Evolutionary conservation across 2,329 filamentous ascomycete genomes (phyloP).

Genomic region (Trichoderma lentiforme): DNA sequence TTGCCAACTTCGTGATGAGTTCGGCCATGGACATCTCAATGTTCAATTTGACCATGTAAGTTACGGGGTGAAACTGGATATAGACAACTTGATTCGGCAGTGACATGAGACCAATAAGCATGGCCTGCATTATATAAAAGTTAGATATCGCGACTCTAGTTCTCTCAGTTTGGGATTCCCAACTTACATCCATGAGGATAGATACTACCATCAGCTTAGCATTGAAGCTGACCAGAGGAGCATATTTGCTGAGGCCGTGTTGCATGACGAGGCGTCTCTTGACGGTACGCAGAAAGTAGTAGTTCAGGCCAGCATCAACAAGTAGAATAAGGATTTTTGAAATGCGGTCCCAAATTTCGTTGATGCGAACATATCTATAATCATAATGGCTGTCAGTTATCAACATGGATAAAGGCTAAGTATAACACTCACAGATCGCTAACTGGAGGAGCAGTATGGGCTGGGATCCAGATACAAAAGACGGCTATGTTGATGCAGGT

Average conservation of each 20-base stretch:
- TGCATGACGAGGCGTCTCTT: slow-evolving; percentile 43
- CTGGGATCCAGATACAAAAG: slow-evolving; percentile 53
- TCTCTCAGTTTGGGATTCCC: background rate
- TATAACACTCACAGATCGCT: background rate
- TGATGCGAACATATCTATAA: slow-evolving; percentile 38
- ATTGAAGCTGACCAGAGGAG: slow-evolving; percentile 48
- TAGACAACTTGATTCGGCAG: slow-evolving; percentile 34
- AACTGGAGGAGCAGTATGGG: slow-evolving; percentile 30
- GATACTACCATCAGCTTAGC: slow-evolving; percentile 48
- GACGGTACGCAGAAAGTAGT: slow-evolving; percentile 48
- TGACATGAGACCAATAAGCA: slow-evolving; percentile 14
- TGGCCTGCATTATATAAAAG: background rate
- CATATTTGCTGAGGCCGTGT: slow-evolving; percentile 48
- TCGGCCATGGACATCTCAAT: slow-evolving; percentile 53
- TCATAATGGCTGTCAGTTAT: background rate
- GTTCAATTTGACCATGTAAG: slow-evolving; percentile 51
- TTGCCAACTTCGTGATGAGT: slow-evolving; percentile 42
- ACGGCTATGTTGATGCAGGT: slow-evolving; percentile 51
- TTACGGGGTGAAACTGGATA: slow-evolving; percentile 50
- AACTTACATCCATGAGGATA: slow-evolving; percentile 44
- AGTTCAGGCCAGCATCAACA: slow-evolving; percentile 50
- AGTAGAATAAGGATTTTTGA: slow-evolving; percentile 51
- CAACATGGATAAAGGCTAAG: background rate
- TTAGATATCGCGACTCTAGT: background rate
- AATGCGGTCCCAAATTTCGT: slow-evolving; percentile 50